Evolutionary conservation across 441 rosid species (phyloP), one percentile per base, ranked within the genome.

Genomic region (Gossypium aridum): DNA sequence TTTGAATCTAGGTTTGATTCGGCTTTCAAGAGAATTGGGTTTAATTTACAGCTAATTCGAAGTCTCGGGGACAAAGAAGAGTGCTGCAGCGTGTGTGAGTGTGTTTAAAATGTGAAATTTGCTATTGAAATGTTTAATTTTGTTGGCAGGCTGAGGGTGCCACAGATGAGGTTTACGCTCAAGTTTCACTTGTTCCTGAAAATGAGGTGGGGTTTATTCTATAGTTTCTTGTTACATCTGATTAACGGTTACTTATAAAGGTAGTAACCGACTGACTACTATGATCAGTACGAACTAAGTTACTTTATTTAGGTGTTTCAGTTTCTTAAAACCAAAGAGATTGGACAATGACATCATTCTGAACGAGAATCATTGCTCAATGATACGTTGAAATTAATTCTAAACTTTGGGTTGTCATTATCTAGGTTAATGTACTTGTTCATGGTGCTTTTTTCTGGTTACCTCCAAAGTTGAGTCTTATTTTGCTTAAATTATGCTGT

Each of bases 141-240:
- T 61, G 31, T 20, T 83, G 61, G 73, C 88, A 95, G 99, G 98
- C 99, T 9, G 99, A 93, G 84, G 87, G 90, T 13, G 81, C 85
- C 64, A 91, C 86, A 2, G 99, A 92, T 83, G 99, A 95, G 72
- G 99, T 91, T 25, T 92, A 90, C 83, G 96, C 97, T 4, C 97
- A 90, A 77, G 97, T 95, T 56, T 86, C 92, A 13, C 83, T 95
- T 74, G 77, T 87, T 85, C 92, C 94, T 62, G 97, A 90, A 82
- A 81, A 53, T 5, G 91, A 91, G 97, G 99, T 91, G 74, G 61
- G 87, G 73, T 54, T 22, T 73, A 19, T 75, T 82, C 56, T 76
- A 34, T 34, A 31, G 23, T 74, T 71, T 74, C 76, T 20, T 2
- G 17, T 47, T 77, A 67, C 63, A 2, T 67, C 60, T 20, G 61